Base-by-base conservation (phyloP, 306 rosid genomes). In the Myrica gale region DNA sequence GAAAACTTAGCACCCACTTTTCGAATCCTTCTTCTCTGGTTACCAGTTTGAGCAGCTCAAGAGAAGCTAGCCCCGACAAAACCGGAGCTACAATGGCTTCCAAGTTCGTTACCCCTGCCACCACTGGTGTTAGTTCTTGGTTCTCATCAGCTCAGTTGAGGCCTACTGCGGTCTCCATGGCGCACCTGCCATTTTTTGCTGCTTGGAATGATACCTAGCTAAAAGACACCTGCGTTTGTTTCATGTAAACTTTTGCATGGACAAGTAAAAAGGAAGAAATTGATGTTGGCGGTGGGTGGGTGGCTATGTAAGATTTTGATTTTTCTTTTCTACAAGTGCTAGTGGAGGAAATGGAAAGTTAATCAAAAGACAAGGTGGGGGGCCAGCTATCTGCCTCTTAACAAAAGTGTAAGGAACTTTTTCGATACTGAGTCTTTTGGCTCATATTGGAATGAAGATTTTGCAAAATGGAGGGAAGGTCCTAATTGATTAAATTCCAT, bases 1-100 rank as follows among this genome's bases (percentile, higher is more conserved):
- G 42, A 61, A 92, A 86, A 74, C 58, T 78, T 3, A 88, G 88
- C 20, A 48, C 87, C 41, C 97, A 81, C 70, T 89, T 92, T 71
- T 89, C 98, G 16, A 92, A 92, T 71, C 79, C 91, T 2, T 89
- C 99, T 1, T 90, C 99, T 0, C 76, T 89, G 78, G 96, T 90
- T 50, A 90, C 97, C 6, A 95, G 97, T 68, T 73, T 89, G 58
- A 78, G 97, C 81, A 84, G 92, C 79, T 90, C 99, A 32, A 92
- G 99, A 61, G 97, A 96, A 70, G 86, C 74, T 16, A 96, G 96
- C 80, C 98, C 99, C 0, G 99, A 92, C 47, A 96, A 90, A 77
- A 67, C 83, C 0, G 87, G 84, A 52, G 76, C 91, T 47, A 58
- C 86, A 5, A 56, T 79, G 75, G 88, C 85, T 41, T 76, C 93